Conservation (phyloP, 371 early-diverging fungal species). For the Rhizopus stolonifer region DNA sequence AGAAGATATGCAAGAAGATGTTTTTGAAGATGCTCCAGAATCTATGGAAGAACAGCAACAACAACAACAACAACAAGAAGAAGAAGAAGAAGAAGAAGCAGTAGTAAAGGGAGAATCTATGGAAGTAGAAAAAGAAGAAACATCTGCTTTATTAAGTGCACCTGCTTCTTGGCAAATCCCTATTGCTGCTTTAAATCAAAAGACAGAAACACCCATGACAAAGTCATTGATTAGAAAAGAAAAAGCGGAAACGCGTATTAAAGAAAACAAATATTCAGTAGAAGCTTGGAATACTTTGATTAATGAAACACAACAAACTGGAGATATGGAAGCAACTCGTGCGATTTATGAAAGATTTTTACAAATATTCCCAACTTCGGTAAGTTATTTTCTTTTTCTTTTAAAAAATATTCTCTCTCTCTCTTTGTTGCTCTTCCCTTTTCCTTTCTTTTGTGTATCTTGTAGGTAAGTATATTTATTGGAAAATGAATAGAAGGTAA, state of each 20-base stretch:
- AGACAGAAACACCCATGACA: conserved; percentile 16
- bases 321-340: conserved; percentile 61
- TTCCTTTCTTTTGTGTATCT: not conserved
- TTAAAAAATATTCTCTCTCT: not conserved
- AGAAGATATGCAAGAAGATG: not conserved
- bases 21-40: not conserved
- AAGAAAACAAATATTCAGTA: conserved; percentile 58
- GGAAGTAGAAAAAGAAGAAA: conserved; percentile 1
- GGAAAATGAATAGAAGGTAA: not conserved
- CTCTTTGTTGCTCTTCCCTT: conserved; percentile 5
- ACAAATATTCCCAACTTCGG: conserved; percentile 83
- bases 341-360: conserved; percentile 75
- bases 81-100: not conserved
- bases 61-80: not conserved
- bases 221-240: conserved; percentile 48
- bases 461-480: not conserved
- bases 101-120: not conserved
- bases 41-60: not conserved
- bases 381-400: conserved; percentile 48
- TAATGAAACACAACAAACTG: conserved; percentile 55
- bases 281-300: conserved; percentile 73
- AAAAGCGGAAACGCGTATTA: conserved; percentile 52
- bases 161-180: conserved; percentile 63
- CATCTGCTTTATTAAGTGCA: conserved; percentile 28
- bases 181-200: conserved; percentile 40